Evolutionary conservation across 371 early-diverging fungal genomes (phyloP).

Genomic region (Rhizopus microsporus): DNA sequence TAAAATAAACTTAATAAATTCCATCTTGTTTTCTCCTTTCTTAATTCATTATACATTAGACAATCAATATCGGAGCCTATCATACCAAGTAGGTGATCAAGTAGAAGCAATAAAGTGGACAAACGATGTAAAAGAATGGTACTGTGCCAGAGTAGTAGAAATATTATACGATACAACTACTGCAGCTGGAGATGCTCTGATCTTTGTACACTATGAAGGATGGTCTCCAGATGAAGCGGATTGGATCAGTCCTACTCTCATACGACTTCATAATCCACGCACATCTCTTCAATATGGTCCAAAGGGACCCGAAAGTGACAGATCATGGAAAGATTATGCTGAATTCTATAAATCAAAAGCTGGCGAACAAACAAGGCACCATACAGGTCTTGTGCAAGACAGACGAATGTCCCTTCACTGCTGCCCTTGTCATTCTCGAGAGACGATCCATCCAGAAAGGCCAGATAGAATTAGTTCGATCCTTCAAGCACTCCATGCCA

Average conservation of each 20-base stretch:
- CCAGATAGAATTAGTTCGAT: conserved; percentile 59
- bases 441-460: conserved; percentile 63
- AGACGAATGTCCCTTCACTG: conserved; percentile 58
- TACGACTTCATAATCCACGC: conserved; percentile 11
- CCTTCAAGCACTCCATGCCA: conserved; percentile 35
- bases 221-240: conserved; percentile 65
- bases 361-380: conserved; percentile 46
- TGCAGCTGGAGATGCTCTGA: conserved; percentile 20
- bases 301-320: conserved; percentile 48
- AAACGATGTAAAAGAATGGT: conserved; percentile 39
- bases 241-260: conserved; percentile 54
- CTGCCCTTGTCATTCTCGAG: conserved; percentile 61
- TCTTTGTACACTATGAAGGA: conserved; percentile 65
- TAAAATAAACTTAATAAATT: not conserved
- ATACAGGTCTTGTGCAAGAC: conserved; percentile 65
- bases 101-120: conserved; percentile 47
- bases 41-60: conserved; percentile 3
- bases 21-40: not conserved
- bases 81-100: conserved; percentile 38
- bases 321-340: conserved; percentile 58
- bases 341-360: conserved; percentile 54
- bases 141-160: conserved; percentile 45
- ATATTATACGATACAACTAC: conserved; percentile 16
- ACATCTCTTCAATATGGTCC: conserved; percentile 47
- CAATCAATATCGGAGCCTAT: conserved; percentile 13